phyloP scores from a whole-genome alignment of 768 basidiomycete species.

The Podaxis mareebaensis region DNA sequence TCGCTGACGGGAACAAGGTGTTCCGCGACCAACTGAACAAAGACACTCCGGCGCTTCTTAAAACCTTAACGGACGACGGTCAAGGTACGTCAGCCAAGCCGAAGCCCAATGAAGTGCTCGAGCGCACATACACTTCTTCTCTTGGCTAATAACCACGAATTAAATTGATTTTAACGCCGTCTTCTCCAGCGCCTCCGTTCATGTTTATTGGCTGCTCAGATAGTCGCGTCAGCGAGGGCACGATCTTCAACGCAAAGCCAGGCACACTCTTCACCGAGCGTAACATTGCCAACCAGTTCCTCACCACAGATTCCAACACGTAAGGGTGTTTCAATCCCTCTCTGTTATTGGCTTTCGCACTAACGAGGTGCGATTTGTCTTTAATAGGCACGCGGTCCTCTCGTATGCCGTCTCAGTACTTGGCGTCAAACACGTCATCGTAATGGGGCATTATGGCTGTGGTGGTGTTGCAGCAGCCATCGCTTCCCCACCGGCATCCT shows the following conservation, averaged over 20 bases:
- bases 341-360: not conserved
- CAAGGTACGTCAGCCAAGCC: constrained; percentile 25
- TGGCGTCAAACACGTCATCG: constrained; percentile 39
- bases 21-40: constrained; percentile 29
- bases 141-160: not conserved
- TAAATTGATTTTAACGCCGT: not conserved
- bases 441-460: constrained; percentile 47
- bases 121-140: not conserved
- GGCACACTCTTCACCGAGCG: constrained; percentile 40
- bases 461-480: constrained; percentile 42
- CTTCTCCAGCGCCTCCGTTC: constrained; percentile 31
- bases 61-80: constrained; percentile 32
- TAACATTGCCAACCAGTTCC: constrained; percentile 43
- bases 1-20: constrained; percentile 32
- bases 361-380: not conserved
- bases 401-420: constrained; percentile 38
- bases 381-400: constrained; percentile 31
- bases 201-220: constrained; percentile 42
- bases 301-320: constrained; percentile 35
- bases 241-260: constrained; percentile 38
- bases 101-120: not conserved
- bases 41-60: constrained; percentile 28
- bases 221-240: constrained; percentile 38
- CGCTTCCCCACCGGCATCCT: constrained; percentile 22
- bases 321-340: constrained; percentile 20